Evolutionary conservation across 441 rosid species (phyloP).

Genomic region (Populus tomentosa): DNA sequence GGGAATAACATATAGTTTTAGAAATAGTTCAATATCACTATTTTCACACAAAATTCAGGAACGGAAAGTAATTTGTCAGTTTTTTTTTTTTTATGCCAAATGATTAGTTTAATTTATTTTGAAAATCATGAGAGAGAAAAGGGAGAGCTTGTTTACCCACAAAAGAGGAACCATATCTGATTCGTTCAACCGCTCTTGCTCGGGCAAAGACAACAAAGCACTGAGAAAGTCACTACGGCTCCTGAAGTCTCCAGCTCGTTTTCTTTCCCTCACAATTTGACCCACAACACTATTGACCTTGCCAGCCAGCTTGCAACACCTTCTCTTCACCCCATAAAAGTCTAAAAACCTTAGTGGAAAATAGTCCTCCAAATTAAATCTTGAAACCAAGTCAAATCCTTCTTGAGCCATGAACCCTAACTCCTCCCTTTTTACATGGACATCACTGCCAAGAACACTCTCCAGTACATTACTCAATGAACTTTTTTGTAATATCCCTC

Average conservation of each 20-base stretch:
- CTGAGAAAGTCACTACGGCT: conserved; percentile 43
- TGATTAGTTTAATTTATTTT: not conserved
- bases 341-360: conserved; percentile 50
- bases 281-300: conserved; percentile 41
- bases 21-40: too few relatives aligned
- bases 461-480: conserved; percentile 45
- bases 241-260: conserved; percentile 3
- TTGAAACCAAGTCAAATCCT: conserved; percentile 47
- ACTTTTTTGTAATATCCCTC: conserved; percentile 39
- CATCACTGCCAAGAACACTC: conserved; percentile 45
- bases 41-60: too few relatives aligned
- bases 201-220: conserved; percentile 51
- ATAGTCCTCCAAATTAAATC: conserved; percentile 55
- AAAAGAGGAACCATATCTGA: conserved; percentile 50
- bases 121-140: not conserved
- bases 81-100: not conserved
- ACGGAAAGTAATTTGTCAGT: too few relatives aligned
- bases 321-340: conserved; percentile 54
- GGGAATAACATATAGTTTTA: too few relatives aligned
- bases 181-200: conserved; percentile 47
- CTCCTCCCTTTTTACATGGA: conserved; percentile 16
- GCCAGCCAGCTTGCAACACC: conserved; percentile 39
- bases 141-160: conserved; percentile 42
- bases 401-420: conserved; percentile 44
- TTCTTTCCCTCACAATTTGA: conserved; percentile 38